These are phyloP conservation scores for Stevia rebaudiana DNA, from an alignment of 140 eudicot species.

Conservation along the genomic window DNA sequence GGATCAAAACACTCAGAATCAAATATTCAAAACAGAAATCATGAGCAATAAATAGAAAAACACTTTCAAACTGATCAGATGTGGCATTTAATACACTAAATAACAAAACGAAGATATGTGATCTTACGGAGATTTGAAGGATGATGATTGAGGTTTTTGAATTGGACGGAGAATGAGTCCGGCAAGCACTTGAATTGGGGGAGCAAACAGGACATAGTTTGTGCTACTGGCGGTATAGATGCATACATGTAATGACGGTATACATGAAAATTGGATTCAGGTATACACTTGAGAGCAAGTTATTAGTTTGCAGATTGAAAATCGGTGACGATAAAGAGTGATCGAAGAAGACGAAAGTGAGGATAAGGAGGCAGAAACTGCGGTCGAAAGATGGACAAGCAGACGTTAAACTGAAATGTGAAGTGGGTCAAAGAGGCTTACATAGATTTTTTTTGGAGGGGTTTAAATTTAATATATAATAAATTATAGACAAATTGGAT, in stretches of 20 bases:
- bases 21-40: neutral
- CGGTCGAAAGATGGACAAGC: conserved; percentile 27
- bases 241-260: conserved; percentile 14
- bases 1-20: conserved; percentile 10
- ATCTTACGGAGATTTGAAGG: conserved; percentile 34
- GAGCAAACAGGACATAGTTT: conserved; percentile 73
- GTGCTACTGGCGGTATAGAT: conserved; percentile 19
- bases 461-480: too few relatives aligned
- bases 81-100: neutral
- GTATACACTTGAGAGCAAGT: neutral
- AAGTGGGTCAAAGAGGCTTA: neutral
- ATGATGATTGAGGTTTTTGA: conserved; percentile 40
- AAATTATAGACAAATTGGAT: too few relatives aligned
- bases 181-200: conserved; percentile 91
- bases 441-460: neutral
- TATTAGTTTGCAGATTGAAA: neutral
- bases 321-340: conserved; percentile 8
- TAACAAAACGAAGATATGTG: neutral
- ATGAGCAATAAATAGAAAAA: neutral
- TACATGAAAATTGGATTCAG: conserved; percentile 14
- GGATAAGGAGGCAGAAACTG: conserved; percentile 39
- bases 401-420: neutral
- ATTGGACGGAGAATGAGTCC: conserved; percentile 49
- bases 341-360: conserved; percentile 22
- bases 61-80: neutral